Percentiles rank a stretch among this genome's conserved stretches.
These are phyloP conservation scores for Colletotrichum godetiae DNA, from an alignment of 2,329 filamentous ascomycete genomes.

Conservation along the genomic window DNA sequence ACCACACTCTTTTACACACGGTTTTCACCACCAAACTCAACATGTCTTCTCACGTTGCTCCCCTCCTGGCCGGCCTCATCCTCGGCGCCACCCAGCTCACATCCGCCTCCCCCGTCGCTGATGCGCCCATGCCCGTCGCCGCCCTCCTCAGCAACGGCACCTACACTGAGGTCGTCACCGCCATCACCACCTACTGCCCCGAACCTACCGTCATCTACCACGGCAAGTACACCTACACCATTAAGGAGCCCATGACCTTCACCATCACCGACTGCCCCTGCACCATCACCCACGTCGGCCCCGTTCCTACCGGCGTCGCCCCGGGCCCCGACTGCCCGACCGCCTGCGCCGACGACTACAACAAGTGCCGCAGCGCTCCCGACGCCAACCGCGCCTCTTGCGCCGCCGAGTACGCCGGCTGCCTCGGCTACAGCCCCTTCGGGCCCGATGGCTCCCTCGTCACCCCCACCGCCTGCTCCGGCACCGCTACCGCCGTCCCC, in stretches of 20 bases:
- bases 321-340: no score
- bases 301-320: not conserved
- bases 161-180: conserved; percentile 39
- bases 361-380: not conserved
- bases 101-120: not conserved
- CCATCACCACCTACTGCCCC: conserved; percentile 55
- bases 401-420: not conserved
- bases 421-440: not conserved
- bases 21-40: not conserved
- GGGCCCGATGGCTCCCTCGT: not conserved
- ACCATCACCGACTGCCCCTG: conserved; percentile 68
- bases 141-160: not conserved
- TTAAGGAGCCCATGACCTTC: conserved; percentile 64
- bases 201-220: conserved; percentile 52
- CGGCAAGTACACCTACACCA: conserved; percentile 60
- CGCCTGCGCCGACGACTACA: not conserved
- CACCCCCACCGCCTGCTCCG: not conserved
- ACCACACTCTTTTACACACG: not conserved
- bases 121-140: not conserved
- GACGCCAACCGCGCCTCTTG: not conserved
- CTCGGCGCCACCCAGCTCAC: not conserved
- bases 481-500: no score
- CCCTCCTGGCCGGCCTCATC: not conserved
- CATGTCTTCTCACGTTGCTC: not conserved
- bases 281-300: conserved; percentile 44